phyloP scores from a whole-genome alignment of 2,329 filamentous ascomycete species.

The Thielaviopsis ethacetica region DNA sequence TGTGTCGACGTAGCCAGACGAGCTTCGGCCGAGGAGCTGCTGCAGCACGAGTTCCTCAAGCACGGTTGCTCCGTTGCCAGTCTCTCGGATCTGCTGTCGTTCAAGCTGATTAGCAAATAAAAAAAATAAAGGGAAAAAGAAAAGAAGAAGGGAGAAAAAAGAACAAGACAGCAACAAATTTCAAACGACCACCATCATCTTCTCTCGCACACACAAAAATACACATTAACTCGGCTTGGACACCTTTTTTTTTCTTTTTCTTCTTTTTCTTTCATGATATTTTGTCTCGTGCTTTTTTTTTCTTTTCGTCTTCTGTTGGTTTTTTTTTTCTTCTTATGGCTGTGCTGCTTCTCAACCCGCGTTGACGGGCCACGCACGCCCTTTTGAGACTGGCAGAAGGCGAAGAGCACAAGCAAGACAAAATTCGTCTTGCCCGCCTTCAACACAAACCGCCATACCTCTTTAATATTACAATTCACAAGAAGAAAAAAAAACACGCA shows the following conservation, averaged over 20 bases:
- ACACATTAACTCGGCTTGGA: background rate
- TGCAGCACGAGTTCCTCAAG: conserved; percentile 87
- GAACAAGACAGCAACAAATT: background rate
- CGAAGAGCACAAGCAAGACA: background rate
- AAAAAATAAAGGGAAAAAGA: background rate
- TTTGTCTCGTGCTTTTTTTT: background rate
- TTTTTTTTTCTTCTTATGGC: background rate
- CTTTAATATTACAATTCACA: background rate
- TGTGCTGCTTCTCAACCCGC: background rate
- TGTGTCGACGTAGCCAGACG: conserved; percentile 93
- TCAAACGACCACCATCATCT: background rate
- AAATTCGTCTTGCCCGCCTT: background rate
- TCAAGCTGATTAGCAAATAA: conserved; percentile 59
- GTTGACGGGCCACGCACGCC: too few species aligned
- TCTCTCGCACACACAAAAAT: background rate
- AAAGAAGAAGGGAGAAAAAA: background rate
- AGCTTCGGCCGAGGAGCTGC: conserved; percentile 76
- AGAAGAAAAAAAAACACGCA: background rate
- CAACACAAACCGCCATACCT: background rate
- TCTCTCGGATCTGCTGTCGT: conserved; percentile 73
- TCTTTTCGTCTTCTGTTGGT: background rate
- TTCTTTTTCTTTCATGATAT: background rate
- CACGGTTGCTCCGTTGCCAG: conserved; percentile 72
- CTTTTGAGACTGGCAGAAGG: background rate
- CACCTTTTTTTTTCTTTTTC: background rate